phyloP scores from a whole-genome alignment of 495 filamentous ascomycete species.

The Pyrenopolyporus hunteri region DNA sequence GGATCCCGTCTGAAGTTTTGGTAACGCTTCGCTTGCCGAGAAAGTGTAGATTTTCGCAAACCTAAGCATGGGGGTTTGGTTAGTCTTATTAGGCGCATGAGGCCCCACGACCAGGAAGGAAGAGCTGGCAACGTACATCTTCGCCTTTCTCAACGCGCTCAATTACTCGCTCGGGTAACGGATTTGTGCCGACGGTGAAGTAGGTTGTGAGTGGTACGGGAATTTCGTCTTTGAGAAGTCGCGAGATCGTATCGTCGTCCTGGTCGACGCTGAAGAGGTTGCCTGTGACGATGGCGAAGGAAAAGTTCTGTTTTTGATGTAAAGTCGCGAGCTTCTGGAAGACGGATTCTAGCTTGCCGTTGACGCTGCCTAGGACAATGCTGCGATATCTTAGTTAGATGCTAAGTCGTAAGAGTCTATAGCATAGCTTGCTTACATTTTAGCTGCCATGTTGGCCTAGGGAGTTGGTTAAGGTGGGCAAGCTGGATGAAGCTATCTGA shows the following conservation, averaged over 20 bases:
- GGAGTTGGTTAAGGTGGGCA: conserved; percentile 1
- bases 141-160: conserved; percentile 73
- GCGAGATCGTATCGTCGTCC: conserved; percentile 62
- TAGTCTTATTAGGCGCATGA: not conserved
- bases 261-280: conserved; percentile 74
- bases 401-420: not conserved
- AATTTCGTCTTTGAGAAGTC: conserved; percentile 73
- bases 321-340: conserved; percentile 80
- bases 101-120: not conserved
- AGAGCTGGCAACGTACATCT: conserved; percentile 55
- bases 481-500: conserved; percentile 1
- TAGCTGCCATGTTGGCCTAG: conserved; percentile 62
- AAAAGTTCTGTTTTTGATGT: conserved; percentile 83
- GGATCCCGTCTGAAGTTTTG: conserved; percentile 88
- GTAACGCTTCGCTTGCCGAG: conserved; percentile 82
- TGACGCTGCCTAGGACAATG: conserved; percentile 78
- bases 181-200: conserved; percentile 74
- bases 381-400: conserved; percentile 56
- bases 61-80: conserved; percentile 42
- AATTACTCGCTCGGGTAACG: conserved; percentile 70
- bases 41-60: conserved; percentile 87
- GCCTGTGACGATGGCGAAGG: conserved; percentile 81
- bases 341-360: conserved; percentile 71
- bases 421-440: conserved; percentile 63
- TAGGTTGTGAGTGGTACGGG: conserved; percentile 80